These are phyloP conservation scores for Cadophora luteo-olivacea DNA, from an alignment of 2,329 filamentous ascomycete genomes.

Conservation along the genomic window DNA sequence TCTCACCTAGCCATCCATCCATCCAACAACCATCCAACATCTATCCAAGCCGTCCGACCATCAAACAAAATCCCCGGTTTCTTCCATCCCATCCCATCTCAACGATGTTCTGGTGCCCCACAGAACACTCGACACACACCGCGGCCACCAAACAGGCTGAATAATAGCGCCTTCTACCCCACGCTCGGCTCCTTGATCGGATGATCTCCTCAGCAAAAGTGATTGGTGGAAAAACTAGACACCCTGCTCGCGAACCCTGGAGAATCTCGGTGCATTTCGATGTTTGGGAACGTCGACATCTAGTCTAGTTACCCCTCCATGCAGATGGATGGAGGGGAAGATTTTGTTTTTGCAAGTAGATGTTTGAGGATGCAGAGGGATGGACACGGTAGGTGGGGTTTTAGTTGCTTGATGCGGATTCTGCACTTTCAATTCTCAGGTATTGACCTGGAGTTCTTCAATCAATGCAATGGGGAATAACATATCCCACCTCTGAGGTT, in stretches of 20 bases:
- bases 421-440: conserved; percentile 6
- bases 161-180: conserved; percentile 15
- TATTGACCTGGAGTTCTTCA: background rate
- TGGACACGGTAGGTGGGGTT: background rate
- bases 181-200: conserved; percentile 15
- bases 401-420: background rate
- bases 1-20: background rate
- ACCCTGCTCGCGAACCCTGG: background rate
- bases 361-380: background rate
- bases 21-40: background rate
- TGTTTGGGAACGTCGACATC: background rate
- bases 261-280: conserved; percentile 1
- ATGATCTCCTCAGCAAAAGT: background rate
- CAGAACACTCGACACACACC: background rate
- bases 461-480: too few species aligned
- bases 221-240: conserved; percentile 16
- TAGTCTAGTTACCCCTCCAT: conserved; percentile 3
- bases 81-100: background rate
- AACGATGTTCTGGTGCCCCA: background rate
- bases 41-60: background rate
- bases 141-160: background rate
- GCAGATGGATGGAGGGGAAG: background rate
- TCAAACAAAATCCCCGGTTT: background rate
- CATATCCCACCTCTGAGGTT: background rate
- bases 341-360: background rate